phyloP scores from a whole-genome alignment of 179 eudicot genomes.

The Beta corolliflora region DNA sequence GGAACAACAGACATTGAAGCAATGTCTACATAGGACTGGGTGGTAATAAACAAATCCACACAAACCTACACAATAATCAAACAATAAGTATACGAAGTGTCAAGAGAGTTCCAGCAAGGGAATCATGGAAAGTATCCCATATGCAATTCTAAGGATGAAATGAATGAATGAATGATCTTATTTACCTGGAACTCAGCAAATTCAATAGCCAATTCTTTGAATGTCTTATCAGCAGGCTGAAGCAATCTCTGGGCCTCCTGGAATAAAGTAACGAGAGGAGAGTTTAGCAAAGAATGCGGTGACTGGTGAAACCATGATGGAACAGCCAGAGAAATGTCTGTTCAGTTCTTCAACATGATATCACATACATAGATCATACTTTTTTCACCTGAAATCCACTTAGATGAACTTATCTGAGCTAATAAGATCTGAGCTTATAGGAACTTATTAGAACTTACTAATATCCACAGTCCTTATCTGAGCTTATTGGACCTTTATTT shows the following conservation, averaged over 20 bases:
- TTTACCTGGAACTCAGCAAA: constrained; percentile 93
- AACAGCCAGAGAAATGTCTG: constrained; percentile 3
- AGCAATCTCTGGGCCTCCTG: constrained; percentile 91
- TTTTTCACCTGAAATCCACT: too few species aligned
- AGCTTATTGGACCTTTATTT: too few species aligned
- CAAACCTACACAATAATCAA: constrained; percentile 62
- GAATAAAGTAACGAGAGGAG: constrained; percentile 12
- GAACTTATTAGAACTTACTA: too few species aligned
- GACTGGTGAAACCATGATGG: constrained; percentile 1
- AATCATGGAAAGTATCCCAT: not conserved
- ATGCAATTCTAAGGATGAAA: not conserved
- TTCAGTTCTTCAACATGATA: not conserved
- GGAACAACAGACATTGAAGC: constrained; percentile 91
- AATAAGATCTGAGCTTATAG: too few species aligned
- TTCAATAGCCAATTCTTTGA: constrained; percentile 89
- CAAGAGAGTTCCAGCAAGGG: not conserved
- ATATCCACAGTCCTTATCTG: too few species aligned
- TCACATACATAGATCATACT: not conserved
- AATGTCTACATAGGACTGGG: constrained; percentile 87
- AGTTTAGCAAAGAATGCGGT: constrained; percentile 6
- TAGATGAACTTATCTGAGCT: too few species aligned
- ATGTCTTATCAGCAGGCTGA: constrained; percentile 82
- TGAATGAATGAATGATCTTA: not conserved
- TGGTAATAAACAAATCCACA: constrained; percentile 78
- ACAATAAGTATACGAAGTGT: not conserved